Evolutionary conservation across 441 rosid genomes (phyloP).

Genomic region (Populus tomentosa): DNA sequence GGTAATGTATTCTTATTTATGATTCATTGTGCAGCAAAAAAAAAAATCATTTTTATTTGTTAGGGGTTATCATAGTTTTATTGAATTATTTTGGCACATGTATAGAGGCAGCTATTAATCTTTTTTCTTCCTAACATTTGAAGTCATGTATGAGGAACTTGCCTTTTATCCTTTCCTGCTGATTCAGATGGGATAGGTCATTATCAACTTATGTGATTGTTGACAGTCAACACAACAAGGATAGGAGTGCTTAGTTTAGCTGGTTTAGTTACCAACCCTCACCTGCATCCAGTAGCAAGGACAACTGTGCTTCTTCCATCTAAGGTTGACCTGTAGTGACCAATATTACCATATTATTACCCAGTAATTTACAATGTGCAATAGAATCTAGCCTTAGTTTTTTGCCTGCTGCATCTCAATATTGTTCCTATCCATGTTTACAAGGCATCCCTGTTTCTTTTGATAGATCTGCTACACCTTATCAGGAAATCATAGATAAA

Average conservation of each 20-base stretch:
- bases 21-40: neutral
- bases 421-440: neutral
- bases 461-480: neutral
- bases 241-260: neutral
- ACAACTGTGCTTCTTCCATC: neutral
- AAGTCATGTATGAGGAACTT: neutral
- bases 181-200: neutral
- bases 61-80: neutral
- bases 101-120: neutral
- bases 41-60: neutral
- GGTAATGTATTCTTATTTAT: slow-evolving; percentile 34
- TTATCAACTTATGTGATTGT: too few relatives aligned
- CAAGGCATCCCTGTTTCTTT: neutral
- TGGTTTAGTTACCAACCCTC: neutral
- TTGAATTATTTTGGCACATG: neutral
- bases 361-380: neutral
- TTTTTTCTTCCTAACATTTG: neutral
- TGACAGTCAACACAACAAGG: neutral
- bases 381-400: neutral
- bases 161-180: neutral
- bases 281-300: neutral
- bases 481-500: neutral
- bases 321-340: neutral
- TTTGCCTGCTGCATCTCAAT: neutral
- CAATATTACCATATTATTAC: neutral